Evolutionary conservation across 2,329 filamentous ascomycete species (phyloP).

Genomic region (Atkinsonella hypoxylon): DNA sequence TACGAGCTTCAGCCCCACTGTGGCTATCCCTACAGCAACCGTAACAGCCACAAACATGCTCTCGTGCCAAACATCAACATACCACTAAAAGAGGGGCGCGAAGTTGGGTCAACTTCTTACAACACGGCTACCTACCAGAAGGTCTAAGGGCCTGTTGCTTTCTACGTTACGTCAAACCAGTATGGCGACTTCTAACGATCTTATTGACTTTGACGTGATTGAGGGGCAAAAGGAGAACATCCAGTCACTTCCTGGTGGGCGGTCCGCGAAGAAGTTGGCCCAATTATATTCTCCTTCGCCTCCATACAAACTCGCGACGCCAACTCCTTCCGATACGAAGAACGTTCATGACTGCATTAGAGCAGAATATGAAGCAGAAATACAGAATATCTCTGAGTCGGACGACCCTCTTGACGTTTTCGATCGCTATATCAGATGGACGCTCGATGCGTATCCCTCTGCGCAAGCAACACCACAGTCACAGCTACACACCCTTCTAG

Average conservation of each 20-base stretch:
- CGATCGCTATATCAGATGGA: constrained; percentile 96
- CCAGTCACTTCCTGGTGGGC: constrained; percentile 73
- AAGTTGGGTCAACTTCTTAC: neutral
- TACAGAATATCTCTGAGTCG: constrained; percentile 66
- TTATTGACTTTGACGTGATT: constrained; percentile 78
- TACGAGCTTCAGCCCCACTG: neutral
- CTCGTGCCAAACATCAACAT: constrained; percentile 10
- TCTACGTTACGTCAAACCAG: constrained; percentile 16
- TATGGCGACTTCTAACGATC: constrained; percentile 39
- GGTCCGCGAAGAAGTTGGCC: constrained; percentile 81
- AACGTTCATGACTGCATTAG: constrained; percentile 70
- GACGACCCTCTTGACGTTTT: constrained; percentile 94
- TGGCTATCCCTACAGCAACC: constrained; percentile 10
- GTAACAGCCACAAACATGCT: neutral
- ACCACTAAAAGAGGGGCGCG: neutral
- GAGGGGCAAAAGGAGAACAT: constrained; percentile 98
- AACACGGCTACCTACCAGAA: neutral
- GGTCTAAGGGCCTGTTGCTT: constrained; percentile 3
- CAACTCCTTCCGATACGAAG: constrained; percentile 59
- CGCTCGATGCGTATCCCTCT: constrained; percentile 84
- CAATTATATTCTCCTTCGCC: constrained; percentile 63
- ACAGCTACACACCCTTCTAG: constrained; percentile 77
- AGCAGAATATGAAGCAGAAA: constrained; percentile 75
- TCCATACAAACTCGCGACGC: constrained; percentile 44
- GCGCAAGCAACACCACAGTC: constrained; percentile 85